Percentiles rank a stretch among this genome's conserved stretches.
phyloP scores from a whole-genome alignment of 495 filamentous ascomycete species.

The Beverwykella pulmonaria region DNA sequence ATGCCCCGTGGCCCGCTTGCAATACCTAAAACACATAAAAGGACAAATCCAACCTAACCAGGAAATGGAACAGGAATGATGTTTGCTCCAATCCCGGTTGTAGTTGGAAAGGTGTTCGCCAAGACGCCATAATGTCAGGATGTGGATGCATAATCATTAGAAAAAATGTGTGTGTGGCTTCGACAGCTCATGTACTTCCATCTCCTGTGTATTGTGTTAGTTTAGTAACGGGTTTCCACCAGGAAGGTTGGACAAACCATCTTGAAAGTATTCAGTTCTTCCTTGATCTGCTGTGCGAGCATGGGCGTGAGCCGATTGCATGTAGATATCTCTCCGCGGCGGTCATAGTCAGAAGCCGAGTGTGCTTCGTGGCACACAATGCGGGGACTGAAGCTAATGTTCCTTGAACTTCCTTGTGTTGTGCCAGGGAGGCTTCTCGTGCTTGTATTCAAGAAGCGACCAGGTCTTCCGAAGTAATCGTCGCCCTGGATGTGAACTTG shows the following conservation, averaged over 20 bases:
- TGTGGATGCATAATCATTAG: conserved; percentile 51
- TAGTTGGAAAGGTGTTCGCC: conserved; percentile 32
- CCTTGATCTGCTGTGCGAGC: conserved; percentile 98
- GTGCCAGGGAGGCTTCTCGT: conserved; percentile 70
- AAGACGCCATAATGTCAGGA: conserved; percentile 39
- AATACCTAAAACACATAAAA: conserved; percentile 30
- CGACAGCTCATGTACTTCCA: conserved; percentile 98
- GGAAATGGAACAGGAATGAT: conserved; percentile 38
- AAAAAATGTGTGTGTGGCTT: conserved; percentile 99
- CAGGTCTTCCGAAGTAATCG: conserved; percentile 77
- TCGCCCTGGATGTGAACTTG: conserved; percentile 45
- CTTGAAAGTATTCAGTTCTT: conserved; percentile 98
- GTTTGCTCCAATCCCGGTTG: conserved; percentile 31
- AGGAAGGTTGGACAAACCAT: conserved; percentile 66
- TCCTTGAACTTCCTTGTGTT: conserved; percentile 72
- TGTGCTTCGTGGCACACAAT: conserved; percentile 96
- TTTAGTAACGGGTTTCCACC: neutral
- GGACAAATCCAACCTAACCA: conserved; percentile 37
- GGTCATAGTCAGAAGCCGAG: conserved; percentile 93
- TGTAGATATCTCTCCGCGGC: conserved; percentile 92
- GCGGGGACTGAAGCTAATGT: conserved; percentile 88
- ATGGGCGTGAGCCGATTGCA: conserved; percentile 97
- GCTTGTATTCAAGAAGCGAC: conserved; percentile 73
- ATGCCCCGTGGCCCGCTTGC: conserved; percentile 22
- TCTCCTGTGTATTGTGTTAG: conserved; percentile 68